Evolutionary conservation across 2,329 filamentous ascomycete genomes (phyloP), one percentile per base, ranked within the genome.

Genomic region (Dissoconium aciculare): DNA sequence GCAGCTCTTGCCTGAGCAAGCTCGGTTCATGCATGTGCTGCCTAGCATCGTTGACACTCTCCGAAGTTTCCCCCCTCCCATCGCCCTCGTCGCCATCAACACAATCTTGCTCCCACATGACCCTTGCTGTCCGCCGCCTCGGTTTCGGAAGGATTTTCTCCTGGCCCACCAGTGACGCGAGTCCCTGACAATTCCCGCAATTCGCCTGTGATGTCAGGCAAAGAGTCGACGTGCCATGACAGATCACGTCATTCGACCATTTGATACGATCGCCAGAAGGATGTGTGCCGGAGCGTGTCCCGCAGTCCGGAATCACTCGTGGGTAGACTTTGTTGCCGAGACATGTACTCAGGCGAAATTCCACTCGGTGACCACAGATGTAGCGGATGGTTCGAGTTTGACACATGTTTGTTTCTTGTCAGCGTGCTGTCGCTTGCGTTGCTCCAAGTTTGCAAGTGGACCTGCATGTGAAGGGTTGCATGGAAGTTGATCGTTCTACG

Each of bases 381-480:
- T 54, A 57, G 4, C 26, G 34, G 26, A 53, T 48, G 6, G 37
- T 41, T 9, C 51, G 37, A 15, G 50, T 43, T 26, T 55, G 57
- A 47, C 57, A 59, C 57, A 59, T 59, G 11, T 15, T 41, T 28
- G 9, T 29, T 23, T 25, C 15, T 10, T 12, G 33, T 15, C 27
- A 25, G 27, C 27, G 27, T 23, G 27, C 11, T 31, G 25, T 14
- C 3, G 30, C 16, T 31, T 35, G 33, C 11, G 10, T 6, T 29
- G n/a, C 24, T 30, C 11, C 11, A 21, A 15, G 17, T 23, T 23
- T 13, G 5, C 21, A 5, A n/a, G n/a, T n/a, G n/a, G n/a, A n/a
- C n/a, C 11, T 21, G 17, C 24, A 12, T 12, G 23, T 32, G 25
- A 16, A 11, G n/a, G 14, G 15, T 19, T 23, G 26, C 11, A 21